These are phyloP conservation scores for Camelina neglecta DNA, from an alignment of 345 rosid species.

Conservation along the genomic window DNA sequence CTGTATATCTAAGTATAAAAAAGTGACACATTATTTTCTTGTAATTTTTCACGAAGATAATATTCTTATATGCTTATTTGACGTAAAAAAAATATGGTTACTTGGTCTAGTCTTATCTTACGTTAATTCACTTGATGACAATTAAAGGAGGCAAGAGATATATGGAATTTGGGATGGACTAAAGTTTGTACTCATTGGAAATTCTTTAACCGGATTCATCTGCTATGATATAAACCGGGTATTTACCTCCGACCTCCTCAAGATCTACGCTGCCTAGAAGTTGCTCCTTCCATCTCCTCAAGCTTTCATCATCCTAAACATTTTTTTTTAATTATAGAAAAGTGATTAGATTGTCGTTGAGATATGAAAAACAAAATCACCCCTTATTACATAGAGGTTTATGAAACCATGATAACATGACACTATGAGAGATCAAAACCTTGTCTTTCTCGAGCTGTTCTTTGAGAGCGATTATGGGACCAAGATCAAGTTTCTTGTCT, in stretches of 20 bases:
- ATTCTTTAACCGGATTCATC: conserved; percentile 6
- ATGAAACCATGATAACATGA: not conserved
- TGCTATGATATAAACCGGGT: not conserved
- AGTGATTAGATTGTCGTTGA: not conserved
- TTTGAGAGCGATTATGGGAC: conserved; percentile 51
- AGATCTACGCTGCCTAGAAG: conserved; percentile 67
- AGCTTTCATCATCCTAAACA: conserved; percentile 77
- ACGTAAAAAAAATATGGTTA: not conserved
- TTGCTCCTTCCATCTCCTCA: conserved; percentile 83
- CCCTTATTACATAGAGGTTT: not conserved
- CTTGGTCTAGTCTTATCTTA: not conserved
- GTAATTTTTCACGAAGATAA: not conserved
- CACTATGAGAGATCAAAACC: conserved; percentile 24
- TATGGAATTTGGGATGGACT: not conserved
- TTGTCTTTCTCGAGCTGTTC: conserved; percentile 51
- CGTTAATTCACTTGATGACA: not conserved
- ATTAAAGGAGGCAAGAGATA: not conserved
- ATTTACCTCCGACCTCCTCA: conserved; percentile 44
- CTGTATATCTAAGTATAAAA: not conserved
- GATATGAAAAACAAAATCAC: not conserved
- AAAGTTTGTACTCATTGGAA: not conserved
- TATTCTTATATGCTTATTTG: not conserved
- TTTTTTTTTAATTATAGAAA: not conserved
- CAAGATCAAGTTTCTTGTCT: conserved; percentile 42
- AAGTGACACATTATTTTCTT: not conserved